Conservation (phyloP, 2,329 filamentous ascomycete species). For the Venturia oleaginea region DNA sequence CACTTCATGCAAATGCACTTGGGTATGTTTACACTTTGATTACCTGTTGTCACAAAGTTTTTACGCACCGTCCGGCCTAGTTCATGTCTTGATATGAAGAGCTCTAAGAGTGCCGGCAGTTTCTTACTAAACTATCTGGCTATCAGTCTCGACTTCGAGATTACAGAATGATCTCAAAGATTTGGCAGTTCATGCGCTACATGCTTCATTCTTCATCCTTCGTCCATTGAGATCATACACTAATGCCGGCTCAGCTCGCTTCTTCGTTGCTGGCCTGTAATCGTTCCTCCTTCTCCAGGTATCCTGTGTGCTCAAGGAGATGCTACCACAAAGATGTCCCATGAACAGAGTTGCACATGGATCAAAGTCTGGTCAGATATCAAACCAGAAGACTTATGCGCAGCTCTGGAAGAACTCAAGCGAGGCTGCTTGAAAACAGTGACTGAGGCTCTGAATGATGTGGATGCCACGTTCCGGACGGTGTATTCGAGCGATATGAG, state of each 20-base stretch:
- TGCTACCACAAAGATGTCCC: slow-evolving; percentile 40
- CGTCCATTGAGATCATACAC: too few species aligned
- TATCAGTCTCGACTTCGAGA: too few species aligned
- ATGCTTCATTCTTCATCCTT: too few species aligned
- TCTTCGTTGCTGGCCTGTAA: slow-evolving; percentile 43
- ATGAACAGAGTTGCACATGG: slow-evolving; percentile 38
- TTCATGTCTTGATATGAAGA: too few species aligned
- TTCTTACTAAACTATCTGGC: too few species aligned
- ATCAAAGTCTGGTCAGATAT: slow-evolving; percentile 34
- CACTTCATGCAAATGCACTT: slow-evolving; percentile 42
- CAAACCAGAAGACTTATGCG: slow-evolving; percentile 25
- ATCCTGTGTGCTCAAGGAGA: slow-evolving; percentile 43
- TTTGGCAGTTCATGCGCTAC: too few species aligned
- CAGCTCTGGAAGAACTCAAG: slow-evolving; percentile 29
- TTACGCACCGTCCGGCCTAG: too few species aligned
- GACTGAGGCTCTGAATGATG: slow-evolving; percentile 27
- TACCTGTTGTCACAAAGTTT: too few species aligned
- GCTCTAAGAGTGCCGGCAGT: too few species aligned
- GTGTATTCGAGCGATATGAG: slow-evolving; percentile 38
- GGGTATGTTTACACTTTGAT: slow-evolving; percentile 20
- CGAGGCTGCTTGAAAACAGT: slow-evolving; percentile 31
- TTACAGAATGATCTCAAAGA: too few species aligned
- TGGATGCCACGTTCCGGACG: slow-evolving; percentile 24
- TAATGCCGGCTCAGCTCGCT: slow-evolving; percentile 24
- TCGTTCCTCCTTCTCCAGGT: slow-evolving; percentile 42